Percentiles rank a stretch among this genome's conserved stretches.
Conservation (phyloP, 2,329 filamentous ascomycete genomes). For the Colletotrichum abscissum region DNA sequence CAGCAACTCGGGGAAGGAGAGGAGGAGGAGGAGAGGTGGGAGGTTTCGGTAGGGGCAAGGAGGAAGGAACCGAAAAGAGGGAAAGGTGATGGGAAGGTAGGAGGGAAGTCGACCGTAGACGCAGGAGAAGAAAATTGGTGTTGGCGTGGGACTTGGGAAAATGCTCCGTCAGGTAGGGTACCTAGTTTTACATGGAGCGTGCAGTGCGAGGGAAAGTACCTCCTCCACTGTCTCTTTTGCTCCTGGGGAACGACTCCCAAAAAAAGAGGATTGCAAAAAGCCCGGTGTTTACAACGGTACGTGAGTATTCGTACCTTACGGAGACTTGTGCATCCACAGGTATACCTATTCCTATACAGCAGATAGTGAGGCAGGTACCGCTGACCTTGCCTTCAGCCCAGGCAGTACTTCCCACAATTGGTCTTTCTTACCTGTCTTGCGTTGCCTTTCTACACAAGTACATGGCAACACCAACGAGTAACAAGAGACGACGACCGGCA, state of each 20-base stretch:
- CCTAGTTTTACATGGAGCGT: neutral
- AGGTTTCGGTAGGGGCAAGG: constrained; percentile 31
- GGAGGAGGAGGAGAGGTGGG: constrained; percentile 16
- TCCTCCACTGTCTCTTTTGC: neutral
- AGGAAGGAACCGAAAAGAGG: constrained; percentile 36
- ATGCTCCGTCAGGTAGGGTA: constrained; percentile 23
- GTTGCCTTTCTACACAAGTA: neutral
- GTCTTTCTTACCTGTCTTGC: neutral
- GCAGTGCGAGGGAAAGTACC: constrained; percentile 1
- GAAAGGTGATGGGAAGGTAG: constrained; percentile 42
- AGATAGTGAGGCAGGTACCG: neutral
- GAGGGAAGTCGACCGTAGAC: constrained; percentile 40
- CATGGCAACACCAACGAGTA: neutral
- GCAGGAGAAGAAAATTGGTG: constrained; percentile 36
- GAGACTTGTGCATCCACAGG: neutral
- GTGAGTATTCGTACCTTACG: neutral
- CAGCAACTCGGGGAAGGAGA: constrained; percentile 31
- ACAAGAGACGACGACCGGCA: neutral
- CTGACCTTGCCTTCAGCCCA: neutral
- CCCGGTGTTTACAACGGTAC: neutral
- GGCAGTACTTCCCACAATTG: neutral
- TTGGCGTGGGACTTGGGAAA: constrained; percentile 37
- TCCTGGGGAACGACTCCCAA: neutral
- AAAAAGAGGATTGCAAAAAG: neutral
- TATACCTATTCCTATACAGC: neutral